Conservation (phyloP, 495 filamentous ascomycete genomes). For the Penicillium roqueforti region DNA sequence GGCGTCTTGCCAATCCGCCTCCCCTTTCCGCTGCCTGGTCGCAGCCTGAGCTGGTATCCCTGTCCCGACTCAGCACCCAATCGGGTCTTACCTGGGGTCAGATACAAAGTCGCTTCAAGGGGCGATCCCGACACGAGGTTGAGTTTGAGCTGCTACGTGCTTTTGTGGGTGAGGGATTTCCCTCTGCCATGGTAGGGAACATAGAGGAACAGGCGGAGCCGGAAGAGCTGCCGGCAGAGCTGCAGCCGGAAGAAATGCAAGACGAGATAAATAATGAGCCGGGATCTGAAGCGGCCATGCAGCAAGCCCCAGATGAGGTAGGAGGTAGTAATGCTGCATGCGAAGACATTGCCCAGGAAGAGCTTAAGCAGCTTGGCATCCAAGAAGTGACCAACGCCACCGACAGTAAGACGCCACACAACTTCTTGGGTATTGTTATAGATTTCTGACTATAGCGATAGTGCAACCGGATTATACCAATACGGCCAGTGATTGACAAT, state of each 20-base stretch:
- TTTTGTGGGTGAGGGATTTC: conserved; percentile 22
- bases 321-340: not conserved
- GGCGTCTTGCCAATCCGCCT: conserved; percentile 31
- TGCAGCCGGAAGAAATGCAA: not conserved
- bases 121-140: conserved; percentile 32
- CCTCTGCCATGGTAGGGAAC: conserved; percentile 4
- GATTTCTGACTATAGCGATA: not conserved
- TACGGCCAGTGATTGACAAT: not conserved
- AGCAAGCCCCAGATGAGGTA: not conserved
- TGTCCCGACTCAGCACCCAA: conserved; percentile 27
- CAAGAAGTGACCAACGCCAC: not conserved
- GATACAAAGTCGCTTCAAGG: conserved; percentile 28
- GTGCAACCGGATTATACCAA: not conserved
- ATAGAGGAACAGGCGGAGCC: not conserved
- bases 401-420: not conserved
- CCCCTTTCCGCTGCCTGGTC: conserved; percentile 34
- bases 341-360: not conserved
- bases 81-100: conserved; percentile 32
- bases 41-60: conserved; percentile 23
- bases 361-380: not conserved
- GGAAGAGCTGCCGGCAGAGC: too few relatives aligned
- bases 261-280: not conserved
- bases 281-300: not conserved
- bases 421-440: not conserved
- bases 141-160: conserved; percentile 39